Evolutionary conservation across 2,329 filamentous ascomycete genomes (phyloP).

Genomic region (Lachnum nothofagi): DNA sequence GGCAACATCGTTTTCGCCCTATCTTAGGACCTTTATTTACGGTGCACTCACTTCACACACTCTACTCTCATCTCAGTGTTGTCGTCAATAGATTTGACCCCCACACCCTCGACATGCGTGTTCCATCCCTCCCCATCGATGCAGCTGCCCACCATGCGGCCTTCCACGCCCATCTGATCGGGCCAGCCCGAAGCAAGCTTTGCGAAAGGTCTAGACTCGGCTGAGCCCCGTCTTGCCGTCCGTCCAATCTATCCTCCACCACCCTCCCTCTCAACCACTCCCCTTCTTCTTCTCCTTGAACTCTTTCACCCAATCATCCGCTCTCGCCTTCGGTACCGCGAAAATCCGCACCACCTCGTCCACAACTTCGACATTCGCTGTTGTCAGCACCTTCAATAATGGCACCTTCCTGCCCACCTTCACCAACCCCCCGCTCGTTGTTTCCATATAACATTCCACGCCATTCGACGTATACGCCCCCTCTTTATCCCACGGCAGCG

Average conservation of each 20-base stretch:
- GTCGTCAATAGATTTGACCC: too few relatives aligned
- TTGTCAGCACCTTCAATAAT: constrained; percentile 67
- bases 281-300: constrained; percentile 77
- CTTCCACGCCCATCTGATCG: too few relatives aligned
- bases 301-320: constrained; percentile 72
- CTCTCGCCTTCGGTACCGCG: constrained; percentile 68
- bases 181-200: background rate
- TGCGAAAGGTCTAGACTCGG: too few relatives aligned
- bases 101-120: too few relatives aligned
- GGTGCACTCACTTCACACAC: background rate
- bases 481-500: constrained; percentile 75
- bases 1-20: too few relatives aligned
- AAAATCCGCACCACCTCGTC: constrained; percentile 81
- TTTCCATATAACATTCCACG: constrained; percentile 91
- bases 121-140: too few relatives aligned
- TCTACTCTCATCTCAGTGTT: too few relatives aligned
- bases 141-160: too few relatives aligned
- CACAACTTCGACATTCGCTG: constrained; percentile 77
- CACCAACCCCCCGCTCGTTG: constrained; percentile 68
- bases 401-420: constrained; percentile 84
- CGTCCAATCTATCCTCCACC: constrained; percentile 1
- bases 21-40: too few relatives aligned
- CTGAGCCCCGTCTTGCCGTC: background rate
- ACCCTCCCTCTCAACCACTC: constrained; percentile 37
- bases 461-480: constrained; percentile 58